Base-by-base conservation (phyloP, 225 moss, liverwort and hornwort genomes). In the Bryoerythrophyllum caledonicum region DNA sequence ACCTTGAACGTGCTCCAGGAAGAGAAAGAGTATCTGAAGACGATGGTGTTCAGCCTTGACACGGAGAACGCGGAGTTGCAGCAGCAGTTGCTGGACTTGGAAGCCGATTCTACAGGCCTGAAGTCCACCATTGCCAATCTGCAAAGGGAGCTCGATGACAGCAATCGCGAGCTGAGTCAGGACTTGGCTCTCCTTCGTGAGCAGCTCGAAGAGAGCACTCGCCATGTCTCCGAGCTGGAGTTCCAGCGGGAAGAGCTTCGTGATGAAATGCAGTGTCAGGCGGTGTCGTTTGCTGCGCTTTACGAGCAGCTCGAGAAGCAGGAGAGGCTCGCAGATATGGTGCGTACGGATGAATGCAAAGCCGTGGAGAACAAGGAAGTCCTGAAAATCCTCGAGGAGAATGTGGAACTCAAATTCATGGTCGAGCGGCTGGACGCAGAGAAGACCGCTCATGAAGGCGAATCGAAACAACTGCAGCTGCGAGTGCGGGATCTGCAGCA, bases 1-100 rank as follows among this genome's bases (percentile, higher is more conserved):
- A 87, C 87, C 4, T 28, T 87, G 79, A 81, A 19, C 24, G 76
- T 87, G 24, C 81, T 87, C 21, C 84, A 87, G 75, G 87, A 87
- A 52, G 84, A 87, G 71, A 82, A 76, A 4, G 84, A 82, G 66
- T 76, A 79, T 65, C 59, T 87, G 26, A 87, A 87, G 66, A 55
- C 84, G 10, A 62, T 87, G 63, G 87, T 87, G 27, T 84, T 81
- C 63, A 84, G 74, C 58, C 79, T 87, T 28, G 87, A 87, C 79
- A 81, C 79, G 19, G 81, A 84, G 73, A 81, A 81, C 57, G 73
- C 79, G 21, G 84, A 84, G 35, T 65, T 84, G 70, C 84, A 87
- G 67, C 87, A 84, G 44, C 82, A 84, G 67, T 38, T 79, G 20
- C 74, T 84, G 54, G 84, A 87, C 44, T 76, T 76, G 2, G 74